phyloP scores from a whole-genome alignment of 1,139 yeast genomes.

The Sugiyamaella castrensis region DNA sequence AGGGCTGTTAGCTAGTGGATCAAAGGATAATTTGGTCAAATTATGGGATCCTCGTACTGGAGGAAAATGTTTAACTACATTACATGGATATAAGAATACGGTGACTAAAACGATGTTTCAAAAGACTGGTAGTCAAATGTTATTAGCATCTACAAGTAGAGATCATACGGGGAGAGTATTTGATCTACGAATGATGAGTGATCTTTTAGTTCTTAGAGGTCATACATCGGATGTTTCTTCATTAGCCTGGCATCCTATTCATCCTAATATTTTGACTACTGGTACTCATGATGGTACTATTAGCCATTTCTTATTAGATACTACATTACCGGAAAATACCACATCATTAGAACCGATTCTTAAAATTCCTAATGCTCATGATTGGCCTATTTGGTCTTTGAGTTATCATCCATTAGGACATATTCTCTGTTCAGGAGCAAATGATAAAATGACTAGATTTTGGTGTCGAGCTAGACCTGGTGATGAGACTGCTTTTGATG shows the following conservation, averaged over 20 bases:
- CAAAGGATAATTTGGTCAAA: slow-evolving; percentile 89
- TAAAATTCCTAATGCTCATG: slow-evolving; percentile 85
- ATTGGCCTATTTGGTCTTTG: slow-evolving; percentile 82
- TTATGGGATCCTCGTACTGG: slow-evolving; percentile 96
- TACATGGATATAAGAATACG: slow-evolving; percentile 92
- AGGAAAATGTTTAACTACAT: slow-evolving; percentile 67
- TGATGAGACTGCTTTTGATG: slow-evolving; percentile 79
- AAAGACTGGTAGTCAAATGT: slow-evolving; percentile 56
- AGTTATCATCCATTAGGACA: slow-evolving; percentile 96
- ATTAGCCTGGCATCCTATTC: slow-evolving; percentile 90
- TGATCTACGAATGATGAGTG: slow-evolving; percentile 82
- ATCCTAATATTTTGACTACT: slow-evolving; percentile 72
- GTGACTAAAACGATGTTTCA: slow-evolving; percentile 83
- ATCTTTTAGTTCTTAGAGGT: slow-evolving; percentile 67
- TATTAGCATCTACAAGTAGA: slow-evolving; percentile 82
- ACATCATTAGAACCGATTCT: slow-evolving; percentile 36
- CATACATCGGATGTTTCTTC: slow-evolving; percentile 84
- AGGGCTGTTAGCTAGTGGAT: slow-evolving; percentile 65
- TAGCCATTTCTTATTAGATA: slow-evolving; percentile 68
- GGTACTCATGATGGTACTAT: slow-evolving; percentile 91
- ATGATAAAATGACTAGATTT: slow-evolving; percentile 89
- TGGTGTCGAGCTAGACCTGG: slow-evolving; percentile 94
- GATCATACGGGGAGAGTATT: slow-evolving; percentile 86
- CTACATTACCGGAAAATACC: slow-evolving; percentile 37
- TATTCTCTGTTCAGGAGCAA: slow-evolving; percentile 84